Conservation (phyloP, 2,329 filamentous ascomycete species). For the Alternaria sp. region DNA sequence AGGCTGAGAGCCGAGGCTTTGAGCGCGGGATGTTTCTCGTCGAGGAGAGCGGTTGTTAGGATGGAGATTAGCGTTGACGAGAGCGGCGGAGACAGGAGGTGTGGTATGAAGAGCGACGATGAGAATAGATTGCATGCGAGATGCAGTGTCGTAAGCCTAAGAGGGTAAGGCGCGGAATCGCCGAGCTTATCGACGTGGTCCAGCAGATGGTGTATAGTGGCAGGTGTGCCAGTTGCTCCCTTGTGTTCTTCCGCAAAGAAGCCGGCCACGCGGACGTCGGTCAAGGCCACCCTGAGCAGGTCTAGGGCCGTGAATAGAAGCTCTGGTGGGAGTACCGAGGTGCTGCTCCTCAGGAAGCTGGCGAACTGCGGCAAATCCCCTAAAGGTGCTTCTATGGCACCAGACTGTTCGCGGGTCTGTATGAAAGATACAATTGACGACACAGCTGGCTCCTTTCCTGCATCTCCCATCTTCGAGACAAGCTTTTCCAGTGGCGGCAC, state of each 20-base stretch:
- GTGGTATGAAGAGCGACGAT: conserved; percentile 71
- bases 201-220: conserved; percentile 64
- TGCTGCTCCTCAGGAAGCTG: conserved; percentile 63
- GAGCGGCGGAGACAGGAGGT: conserved; percentile 59
- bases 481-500: conserved; percentile 84
- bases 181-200: conserved; percentile 61
- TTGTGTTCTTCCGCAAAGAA: conserved; percentile 78
- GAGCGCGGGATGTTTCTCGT: conserved; percentile 74
- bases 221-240: conserved; percentile 55
- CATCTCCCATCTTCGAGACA: conserved; percentile 73
- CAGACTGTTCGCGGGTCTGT: conserved; percentile 62
- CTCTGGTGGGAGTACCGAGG: conserved; percentile 65
- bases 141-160: conserved; percentile 83
- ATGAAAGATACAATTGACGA: conserved; percentile 74
- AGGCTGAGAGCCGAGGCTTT: conserved; percentile 83
- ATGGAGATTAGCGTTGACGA: conserved; percentile 69
- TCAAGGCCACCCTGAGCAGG: conserved; percentile 76
- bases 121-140: conserved; percentile 85
- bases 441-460: conserved; percentile 66
- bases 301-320: conserved; percentile 84
- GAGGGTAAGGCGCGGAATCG: conserved; percentile 72
- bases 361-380: conserved; percentile 74
- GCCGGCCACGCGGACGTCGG: conserved; percentile 78
- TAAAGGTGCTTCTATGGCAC: conserved; percentile 70
- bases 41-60: conserved; percentile 78